Conservation (phyloP, 1,139 yeast genomes). For the Scheffersomyces lignicola region DNA sequence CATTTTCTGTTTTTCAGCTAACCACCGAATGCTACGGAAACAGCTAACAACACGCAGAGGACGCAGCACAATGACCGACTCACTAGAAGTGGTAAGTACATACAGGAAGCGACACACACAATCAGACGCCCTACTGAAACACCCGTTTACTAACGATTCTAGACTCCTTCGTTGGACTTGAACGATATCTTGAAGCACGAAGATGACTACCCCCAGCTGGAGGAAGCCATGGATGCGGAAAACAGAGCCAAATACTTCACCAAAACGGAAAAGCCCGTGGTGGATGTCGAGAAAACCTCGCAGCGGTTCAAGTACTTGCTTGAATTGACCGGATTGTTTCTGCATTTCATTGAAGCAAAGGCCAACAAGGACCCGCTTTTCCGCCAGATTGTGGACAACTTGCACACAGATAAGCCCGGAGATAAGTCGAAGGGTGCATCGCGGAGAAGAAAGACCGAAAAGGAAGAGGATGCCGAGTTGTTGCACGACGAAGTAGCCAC, state of each 20-base stretch:
- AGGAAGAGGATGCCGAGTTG: constrained; percentile 71
- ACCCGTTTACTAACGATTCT: constrained; percentile 1
- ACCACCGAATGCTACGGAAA: too few species aligned
- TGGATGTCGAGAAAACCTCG: constrained; percentile 55
- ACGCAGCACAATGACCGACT: too few species aligned
- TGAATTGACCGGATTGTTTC: constrained; percentile 66
- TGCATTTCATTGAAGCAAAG: constrained; percentile 66
- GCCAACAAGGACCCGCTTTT: constrained; percentile 65
- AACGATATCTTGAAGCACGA: constrained; percentile 14
- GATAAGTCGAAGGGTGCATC: constrained; percentile 17
- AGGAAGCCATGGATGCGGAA: constrained; percentile 15
- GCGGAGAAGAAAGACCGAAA: constrained; percentile 60
- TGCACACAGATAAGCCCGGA: constrained; percentile 22
- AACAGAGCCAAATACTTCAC: constrained; percentile 41
- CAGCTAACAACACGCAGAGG: too few species aligned
- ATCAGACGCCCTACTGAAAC: too few species aligned
- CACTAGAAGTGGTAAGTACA: constrained; percentile 12
- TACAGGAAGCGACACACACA: neutral
- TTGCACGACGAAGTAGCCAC: constrained; percentile 54
- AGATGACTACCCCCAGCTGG: constrained; percentile 4
- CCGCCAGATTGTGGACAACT: constrained; percentile 43
- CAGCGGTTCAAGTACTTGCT: constrained; percentile 65
- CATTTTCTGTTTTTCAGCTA: too few species aligned
- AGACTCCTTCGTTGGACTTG: constrained; percentile 21
- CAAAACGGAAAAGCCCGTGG: constrained; percentile 44